These are phyloP conservation scores for Taphrina flavorubra DNA, from an alignment of 1,139 yeast species.

Conservation along the genomic window DNA sequence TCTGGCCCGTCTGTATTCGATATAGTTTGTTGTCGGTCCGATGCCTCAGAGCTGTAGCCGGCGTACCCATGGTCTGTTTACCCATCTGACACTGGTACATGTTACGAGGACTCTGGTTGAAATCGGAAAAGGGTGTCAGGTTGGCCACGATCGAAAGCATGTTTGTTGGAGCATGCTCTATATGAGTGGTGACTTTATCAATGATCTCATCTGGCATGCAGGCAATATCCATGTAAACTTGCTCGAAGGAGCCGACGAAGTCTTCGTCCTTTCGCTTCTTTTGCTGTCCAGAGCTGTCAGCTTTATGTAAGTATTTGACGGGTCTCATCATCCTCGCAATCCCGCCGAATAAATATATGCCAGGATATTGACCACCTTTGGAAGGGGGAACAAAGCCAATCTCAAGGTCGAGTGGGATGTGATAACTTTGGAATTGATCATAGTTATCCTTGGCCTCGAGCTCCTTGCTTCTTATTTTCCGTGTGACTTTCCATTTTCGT, in stretches of 20 bases:
- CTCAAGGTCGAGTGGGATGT: slow-evolving; percentile 83
- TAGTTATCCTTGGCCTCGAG: slow-evolving; percentile 6
- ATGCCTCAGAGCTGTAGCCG: slow-evolving; percentile 91
- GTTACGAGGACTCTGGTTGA: slow-evolving; percentile 98
- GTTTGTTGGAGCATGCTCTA: slow-evolving; percentile 93
- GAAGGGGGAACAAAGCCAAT: slow-evolving; percentile 96
- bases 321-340: slow-evolving; percentile 96
- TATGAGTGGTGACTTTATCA: slow-evolving; percentile 82
- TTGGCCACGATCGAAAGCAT: slow-evolving; percentile 92
- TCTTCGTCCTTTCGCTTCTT: slow-evolving; percentile 56
- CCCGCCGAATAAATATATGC: slow-evolving; percentile 87
- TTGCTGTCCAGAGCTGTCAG: slow-evolving; percentile 53
- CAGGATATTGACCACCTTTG: slow-evolving; percentile 95
- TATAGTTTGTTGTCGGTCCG: slow-evolving; percentile 94
- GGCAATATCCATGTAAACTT: slow-evolving; percentile 94
- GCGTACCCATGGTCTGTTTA: slow-evolving; percentile 99
- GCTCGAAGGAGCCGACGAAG: slow-evolving; percentile 95
- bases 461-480: slow-evolving; percentile 18
- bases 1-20: slow-evolving; percentile 92
- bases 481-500: slow-evolving; percentile 81
- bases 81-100: slow-evolving; percentile 99
- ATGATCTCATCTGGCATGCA: slow-evolving; percentile 92
- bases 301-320: slow-evolving; percentile 84
- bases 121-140: slow-evolving; percentile 96
- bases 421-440: slow-evolving; percentile 53